Evolutionary conservation across 2,329 filamentous ascomycete genomes (phyloP), one percentile per base, ranked within the genome.

Genomic region (Aspergillus latus): DNA sequence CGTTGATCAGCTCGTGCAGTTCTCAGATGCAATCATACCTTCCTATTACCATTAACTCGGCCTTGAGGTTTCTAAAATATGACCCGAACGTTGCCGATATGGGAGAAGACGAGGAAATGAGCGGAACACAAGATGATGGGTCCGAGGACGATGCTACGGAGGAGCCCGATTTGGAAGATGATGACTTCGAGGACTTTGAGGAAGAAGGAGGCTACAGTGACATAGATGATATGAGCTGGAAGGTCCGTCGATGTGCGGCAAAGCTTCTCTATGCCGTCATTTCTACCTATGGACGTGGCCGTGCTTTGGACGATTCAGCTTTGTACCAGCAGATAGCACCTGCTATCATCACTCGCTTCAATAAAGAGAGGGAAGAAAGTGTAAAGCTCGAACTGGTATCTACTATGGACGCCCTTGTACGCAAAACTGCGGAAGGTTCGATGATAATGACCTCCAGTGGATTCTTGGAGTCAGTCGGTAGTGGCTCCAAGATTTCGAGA

Each of bases 211-310:
- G 82, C 16, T 86, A 84, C 60, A 86, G 86, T 65, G 94, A 97
- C 61, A 91, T 97, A 54, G 94, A 97, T 62, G 94, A 99, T 68
- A 87, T 91, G 36, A 97, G 93, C 78, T 99, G 94, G 94, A 99
- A 99, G 73, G 90, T 97, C n/a, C 86, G 94, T 60, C 85, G 94
- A 61, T 96, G 92, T 73, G 91, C 94, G 16, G 90, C 92, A 16
- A 99, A 97, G 74, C 84, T 89, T 0, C 79, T 99, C 1, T 88
- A 92, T 72, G 94, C 92, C 0, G 80, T 97, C 46, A 89, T 99
- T 59, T 88, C 88, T 2, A 94, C 90, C 0, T 84, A 90, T 48
- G 90, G 87, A 56, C 88, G 85, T 62, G 86, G 87, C 34, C 88
- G 92, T 70, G 60, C 94, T 26, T 79, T 96, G 1, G 91, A 96